A percentile compares a stretch with the other conserved stretches of the same genome.
Conservation (phyloP, 2,329 filamentous ascomycete species). For the Colletotrichum zoysiae region DNA sequence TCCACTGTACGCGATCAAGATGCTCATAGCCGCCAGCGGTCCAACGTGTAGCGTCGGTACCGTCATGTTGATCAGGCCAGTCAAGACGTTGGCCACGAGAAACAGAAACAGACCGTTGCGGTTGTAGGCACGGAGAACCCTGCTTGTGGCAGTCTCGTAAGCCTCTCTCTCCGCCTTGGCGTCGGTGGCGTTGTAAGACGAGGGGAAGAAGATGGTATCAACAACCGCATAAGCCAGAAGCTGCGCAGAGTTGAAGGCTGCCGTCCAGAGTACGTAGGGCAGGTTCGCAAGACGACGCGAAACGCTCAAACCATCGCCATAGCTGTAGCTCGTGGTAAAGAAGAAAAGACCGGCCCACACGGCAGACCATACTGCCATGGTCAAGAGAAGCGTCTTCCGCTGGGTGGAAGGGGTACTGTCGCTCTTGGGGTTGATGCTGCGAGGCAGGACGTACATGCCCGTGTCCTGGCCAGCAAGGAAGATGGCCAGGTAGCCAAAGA, state of each 20-base stretch:
- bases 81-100: conserved; percentile 88
- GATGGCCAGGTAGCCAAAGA: conserved; percentile 92
- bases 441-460: conserved; percentile 83
- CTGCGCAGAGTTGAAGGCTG: conserved; percentile 90
- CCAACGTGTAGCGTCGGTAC: conserved; percentile 83
- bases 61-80: conserved; percentile 89
- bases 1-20: conserved; percentile 80
- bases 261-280: conserved; percentile 92
- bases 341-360: conserved; percentile 80
- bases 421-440: conserved; percentile 60
- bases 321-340: conserved; percentile 74
- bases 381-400: conserved; percentile 70
- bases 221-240: conserved; percentile 82
- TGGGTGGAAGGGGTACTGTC: conserved; percentile 59
- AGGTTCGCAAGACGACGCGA: conserved; percentile 93
- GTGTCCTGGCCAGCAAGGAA: conserved; percentile 90
- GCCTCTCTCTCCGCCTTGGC: conserved; percentile 71
- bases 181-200: conserved; percentile 70
- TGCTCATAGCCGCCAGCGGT: conserved; percentile 74
- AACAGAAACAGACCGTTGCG: conserved; percentile 89
- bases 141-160: conserved; percentile 79
- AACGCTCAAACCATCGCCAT: conserved; percentile 80
- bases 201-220: conserved; percentile 83
- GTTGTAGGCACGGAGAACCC: conserved; percentile 86
- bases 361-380: conserved; percentile 72